Evolutionary conservation across 1,284 basidiomycete genomes (phyloP).

Genomic region (Fistulinella cinereoalba): DNA sequence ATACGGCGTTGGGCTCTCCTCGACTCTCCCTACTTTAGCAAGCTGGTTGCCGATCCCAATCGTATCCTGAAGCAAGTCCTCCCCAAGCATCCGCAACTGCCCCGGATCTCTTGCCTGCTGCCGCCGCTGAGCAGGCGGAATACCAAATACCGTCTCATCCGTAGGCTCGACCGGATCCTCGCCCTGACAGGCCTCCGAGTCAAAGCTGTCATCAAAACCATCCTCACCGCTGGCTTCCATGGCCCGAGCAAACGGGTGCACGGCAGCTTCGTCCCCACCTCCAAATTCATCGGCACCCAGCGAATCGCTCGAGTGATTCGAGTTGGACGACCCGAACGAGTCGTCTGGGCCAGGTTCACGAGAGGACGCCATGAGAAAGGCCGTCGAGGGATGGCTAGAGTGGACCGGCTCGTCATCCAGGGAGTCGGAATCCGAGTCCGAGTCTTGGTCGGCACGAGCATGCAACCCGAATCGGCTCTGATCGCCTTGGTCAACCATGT

Average conservation of each 20-base stretch:
- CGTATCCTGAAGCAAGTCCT: slow-evolving; percentile 60
- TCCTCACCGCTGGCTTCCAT: slow-evolving; percentile 41
- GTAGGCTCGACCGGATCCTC: slow-evolving; percentile 16
- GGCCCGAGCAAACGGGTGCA: slow-evolving; percentile 54
- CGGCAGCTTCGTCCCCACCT: slow-evolving; percentile 36
- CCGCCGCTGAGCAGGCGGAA: slow-evolving; percentile 48
- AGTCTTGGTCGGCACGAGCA: slow-evolving; percentile 13
- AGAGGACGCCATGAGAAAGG: slow-evolving; percentile 52
- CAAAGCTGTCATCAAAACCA: slow-evolving; percentile 49
- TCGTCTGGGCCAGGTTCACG: slow-evolving; percentile 41
- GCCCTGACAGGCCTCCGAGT: slow-evolving; percentile 37
- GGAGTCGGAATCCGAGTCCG: slow-evolving; percentile 44
- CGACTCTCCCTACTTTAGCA: slow-evolving; percentile 44
- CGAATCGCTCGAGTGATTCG: slow-evolving; percentile 47
- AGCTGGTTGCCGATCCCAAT: slow-evolving; percentile 55
- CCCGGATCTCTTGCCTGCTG: slow-evolving; percentile 27
- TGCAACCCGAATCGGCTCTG: slow-evolving; percentile 13
- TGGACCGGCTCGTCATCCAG: slow-evolving; percentile 46
- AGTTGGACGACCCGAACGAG: slow-evolving; percentile 50
- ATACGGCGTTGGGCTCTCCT: slow-evolving; percentile 64
- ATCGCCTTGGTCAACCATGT: slow-evolving; percentile 28
- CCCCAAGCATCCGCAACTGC: slow-evolving; percentile 53
- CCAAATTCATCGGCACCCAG: slow-evolving; percentile 41
- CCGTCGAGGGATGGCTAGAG: slow-evolving; percentile 54
- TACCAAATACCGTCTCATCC: slow-evolving; percentile 71